Evolutionary conservation across 1,284 basidiomycete genomes (phyloP), one percentile per base, ranked within the genome.

Genomic region (Microbotryomycetes sp.): DNA sequence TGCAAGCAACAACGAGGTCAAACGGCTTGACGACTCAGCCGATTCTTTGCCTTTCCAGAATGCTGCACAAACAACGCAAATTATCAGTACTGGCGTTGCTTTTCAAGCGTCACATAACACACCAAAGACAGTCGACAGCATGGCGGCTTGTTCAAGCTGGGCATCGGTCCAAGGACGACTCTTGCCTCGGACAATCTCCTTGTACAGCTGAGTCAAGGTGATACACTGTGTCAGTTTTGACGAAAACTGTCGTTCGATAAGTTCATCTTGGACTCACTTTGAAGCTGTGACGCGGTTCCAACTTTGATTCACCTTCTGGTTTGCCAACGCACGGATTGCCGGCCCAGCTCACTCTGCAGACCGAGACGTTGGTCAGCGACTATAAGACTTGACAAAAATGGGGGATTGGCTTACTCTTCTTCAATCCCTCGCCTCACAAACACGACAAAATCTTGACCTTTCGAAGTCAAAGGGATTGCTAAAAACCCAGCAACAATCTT

Each of bases 201-300:
- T 42, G 36, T 12, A 42, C 12, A 42, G 36, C 36, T 42, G 36
- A 12, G n/a, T n/a, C n/a, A n/a, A n/a, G n/a, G n/a, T n/a, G n/a
- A n/a, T n/a, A n/a, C n/a, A n/a, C n/a, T n/a, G n/a, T n/a, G n/a
- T n/a, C n/a, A n/a, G n/a, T n/a, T n/a, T n/a, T n/a, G n/a, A n/a
- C n/a, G n/a, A n/a, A n/a, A n/a, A n/a, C n/a, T n/a, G n/a, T n/a
- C n/a, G n/a, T n/a, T n/a, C n/a, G n/a, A n/a, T n/a, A n/a, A n/a
- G n/a, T n/a, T n/a, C n/a, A n/a, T n/a, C n/a, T n/a, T n/a, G n/a
- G n/a, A 12, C 36, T 42, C 36, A 42, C 36, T 42, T 76, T 88
- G 80, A 92, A 92, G 3, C 87, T 89, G 66, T 81, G 84, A 31
- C 88, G 79, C 0, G 88, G 88, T 72, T 90, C 87, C 2, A 92